These are phyloP conservation scores for Sutorius australiensis DNA, from an alignment of 768 basidiomycete species.

Conservation along the genomic window DNA sequence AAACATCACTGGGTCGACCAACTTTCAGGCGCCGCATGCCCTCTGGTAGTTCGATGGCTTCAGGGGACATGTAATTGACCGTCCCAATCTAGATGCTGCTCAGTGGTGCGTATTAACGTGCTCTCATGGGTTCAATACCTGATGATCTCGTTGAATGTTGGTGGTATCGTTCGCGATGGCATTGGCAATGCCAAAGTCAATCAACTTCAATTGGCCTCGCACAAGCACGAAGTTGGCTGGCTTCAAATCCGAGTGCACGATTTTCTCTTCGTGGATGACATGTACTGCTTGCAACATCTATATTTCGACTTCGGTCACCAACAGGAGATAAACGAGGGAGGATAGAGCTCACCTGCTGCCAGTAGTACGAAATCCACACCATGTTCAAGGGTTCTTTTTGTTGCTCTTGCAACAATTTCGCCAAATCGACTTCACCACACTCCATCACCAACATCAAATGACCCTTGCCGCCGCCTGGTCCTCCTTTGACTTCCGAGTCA, in stretches of 20 bases:
- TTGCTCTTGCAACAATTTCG: constrained; percentile 78
- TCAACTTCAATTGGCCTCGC: constrained; percentile 90
- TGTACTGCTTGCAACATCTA: constrained; percentile 99
- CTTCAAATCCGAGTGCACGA: constrained; percentile 97
- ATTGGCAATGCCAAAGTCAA: constrained; percentile 99
- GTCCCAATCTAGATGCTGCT: constrained; percentile 71
- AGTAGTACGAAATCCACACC: constrained; percentile 93
- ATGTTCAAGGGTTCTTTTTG: constrained; percentile 82
- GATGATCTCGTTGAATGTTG: constrained; percentile 94
- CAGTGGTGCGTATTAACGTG: not conserved
- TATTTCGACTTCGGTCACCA: not conserved
- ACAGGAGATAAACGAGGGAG: not conserved
- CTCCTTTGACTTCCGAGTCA: constrained; percentile 78
- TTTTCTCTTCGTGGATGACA: constrained; percentile 96
- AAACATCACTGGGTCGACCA: constrained; percentile 93
- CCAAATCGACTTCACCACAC: constrained; percentile 91
- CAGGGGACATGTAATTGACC: constrained; percentile 98
- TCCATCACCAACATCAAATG: constrained; percentile 91
- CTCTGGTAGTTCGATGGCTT: constrained; percentile 87
- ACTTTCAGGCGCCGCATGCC: constrained; percentile 90
- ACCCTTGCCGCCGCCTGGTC: constrained; percentile 65
- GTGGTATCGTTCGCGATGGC: constrained; percentile 98
- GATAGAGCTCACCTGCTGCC: constrained; percentile 76
- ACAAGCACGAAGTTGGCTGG: constrained; percentile 98
- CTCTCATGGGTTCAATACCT: constrained; percentile 44